Evolutionary conservation across 257 asterid species (phyloP).

Genomic region (Mentha longifolia): DNA sequence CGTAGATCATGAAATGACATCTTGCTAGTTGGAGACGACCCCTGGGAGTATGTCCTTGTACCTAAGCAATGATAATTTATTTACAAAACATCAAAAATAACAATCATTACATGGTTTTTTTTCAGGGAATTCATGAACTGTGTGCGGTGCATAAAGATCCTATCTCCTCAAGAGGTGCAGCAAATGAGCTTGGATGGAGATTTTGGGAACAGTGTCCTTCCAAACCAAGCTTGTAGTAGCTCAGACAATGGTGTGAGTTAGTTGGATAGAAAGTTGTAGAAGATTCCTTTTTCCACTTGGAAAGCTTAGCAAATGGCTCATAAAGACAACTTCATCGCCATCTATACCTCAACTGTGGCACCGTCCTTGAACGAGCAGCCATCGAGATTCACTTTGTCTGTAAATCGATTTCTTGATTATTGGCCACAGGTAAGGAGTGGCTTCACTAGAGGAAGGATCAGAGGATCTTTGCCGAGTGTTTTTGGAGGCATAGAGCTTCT

Average conservation of each 20-base stretch:
- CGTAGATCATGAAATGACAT: conserved; percentile 77
- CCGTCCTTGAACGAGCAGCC: conserved; percentile 23
- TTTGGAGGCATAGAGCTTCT: conserved; percentile 27
- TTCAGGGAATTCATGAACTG: conserved; percentile 93
- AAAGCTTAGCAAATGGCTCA: conserved; percentile 23
- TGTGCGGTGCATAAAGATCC: conserved; percentile 88
- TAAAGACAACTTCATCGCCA: background rate
- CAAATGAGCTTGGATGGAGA: conserved; percentile 97
- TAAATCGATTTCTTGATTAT: background rate
- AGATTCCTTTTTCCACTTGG: conserved; percentile 18
- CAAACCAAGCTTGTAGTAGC: conserved; percentile 89
- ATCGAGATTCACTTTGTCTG: background rate
- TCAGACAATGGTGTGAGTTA: conserved; percentile 79
- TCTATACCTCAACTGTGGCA: background rate
- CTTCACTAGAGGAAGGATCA: conserved; percentile 15
- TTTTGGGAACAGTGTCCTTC: conserved; percentile 69
- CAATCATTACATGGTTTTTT: background rate
- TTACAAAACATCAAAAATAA: background rate
- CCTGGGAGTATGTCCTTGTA: conserved; percentile 86
- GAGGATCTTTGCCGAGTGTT: conserved; percentile 23
- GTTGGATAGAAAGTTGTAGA: conserved; percentile 24
- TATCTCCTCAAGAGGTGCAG: conserved; percentile 95
- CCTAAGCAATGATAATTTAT: background rate
- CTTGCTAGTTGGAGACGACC: conserved; percentile 84
- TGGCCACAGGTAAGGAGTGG: conserved; percentile 13